Base-by-base conservation (phyloP, 768 basidiomycete species). In the Boletus rex-veris region DNA sequence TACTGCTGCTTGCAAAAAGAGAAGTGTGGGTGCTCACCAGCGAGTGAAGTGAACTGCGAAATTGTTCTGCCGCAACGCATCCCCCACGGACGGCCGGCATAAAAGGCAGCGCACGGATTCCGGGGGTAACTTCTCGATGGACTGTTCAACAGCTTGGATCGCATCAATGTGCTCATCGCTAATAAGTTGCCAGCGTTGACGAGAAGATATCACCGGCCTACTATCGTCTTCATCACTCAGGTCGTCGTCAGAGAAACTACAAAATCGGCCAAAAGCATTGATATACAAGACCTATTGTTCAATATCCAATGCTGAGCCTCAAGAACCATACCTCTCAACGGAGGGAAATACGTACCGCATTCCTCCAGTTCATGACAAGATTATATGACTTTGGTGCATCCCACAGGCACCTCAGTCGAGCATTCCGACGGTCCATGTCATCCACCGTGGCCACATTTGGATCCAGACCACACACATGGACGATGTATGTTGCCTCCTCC, bases 401-500 rank as follows among this genome's bases (percentile, higher is more conserved):
- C n/a, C 21, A 36, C 61, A 58, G 31, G 19, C 60, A 62, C 14
- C 6, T 26, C 35, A 63, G n/a, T 39, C 54, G 52, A 35, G 61
- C 50, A 35, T 61, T 61, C 4, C 50, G 55, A 7, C 15, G 40
- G 19, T 61, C 47, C 52, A 60, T 57, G 30, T 60, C 58, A 3
- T 48, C 48, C 4, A 15, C 37, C 0, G 54, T 60, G 7, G 59
- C 55, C 24, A 54, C 42, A 28, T 24, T 48, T 12, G 55, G 59
- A 37, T 61, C 48, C 14, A 61, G 7, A 4, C 59, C 52, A 37
- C 60, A 61, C 4, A 52, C 39, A 21, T 33, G 47, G 39, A 61
- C 15, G 5, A 61, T 43, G 11, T 61, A 47, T 0, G 50, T 43
- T 4, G 60, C 55, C 21, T 58, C 59, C 12, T 51, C 40, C 37